Evolutionary conservation across 768 basidiomycete species (phyloP), one percentile per base, ranked within the genome.

Genomic region (Lactifluus subvellereus): DNA sequence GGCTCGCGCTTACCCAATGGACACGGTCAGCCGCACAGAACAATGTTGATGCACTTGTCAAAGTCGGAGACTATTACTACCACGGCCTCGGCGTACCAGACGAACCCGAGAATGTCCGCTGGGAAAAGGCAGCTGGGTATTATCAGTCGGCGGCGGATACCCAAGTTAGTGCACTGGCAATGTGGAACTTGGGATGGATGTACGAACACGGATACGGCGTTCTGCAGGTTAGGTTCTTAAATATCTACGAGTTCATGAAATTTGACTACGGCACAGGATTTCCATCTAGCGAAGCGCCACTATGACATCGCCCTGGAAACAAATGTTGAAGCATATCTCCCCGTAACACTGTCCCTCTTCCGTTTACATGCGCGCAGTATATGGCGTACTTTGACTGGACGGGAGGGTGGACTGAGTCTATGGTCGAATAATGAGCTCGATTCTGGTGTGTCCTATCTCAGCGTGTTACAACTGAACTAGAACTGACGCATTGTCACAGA

Each of bases 141-240:
- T 99, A 99, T 70, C 94, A 91, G 71, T 89, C 91, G 35, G 97
- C 97, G 4, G 93, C 91, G 2, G 93, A 94, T 66, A 95, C 92
- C 2, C 91, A 95, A 64, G 68, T 89, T 69, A 97, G 94, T 68
- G 94, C 97, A 1, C 78, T 98, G 66, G 94, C 97, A 1, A 92
- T 97, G 87, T 98, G 94, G 94, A 97, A 98, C 71, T 76, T 98
- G 11, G 97, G 96, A 1, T 98, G 92, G 91, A 98, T 98, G 97
- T 98, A 98, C 73, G 96, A 98, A 76, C 92, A 94, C 69, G 97
- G 97, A 0, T 73, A 91, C 22, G 97, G 97, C 2, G 91, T 98
- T 0, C 85, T 89, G 30, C 88, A 90, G 80, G 92, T 91, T 65
- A 66, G 77, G 50, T 35, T 11, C 32, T 10, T 6, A 27, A 18